Conservation (phyloP, 1,284 basidiomycete species). For the Fomitopsis pinicola region DNA sequence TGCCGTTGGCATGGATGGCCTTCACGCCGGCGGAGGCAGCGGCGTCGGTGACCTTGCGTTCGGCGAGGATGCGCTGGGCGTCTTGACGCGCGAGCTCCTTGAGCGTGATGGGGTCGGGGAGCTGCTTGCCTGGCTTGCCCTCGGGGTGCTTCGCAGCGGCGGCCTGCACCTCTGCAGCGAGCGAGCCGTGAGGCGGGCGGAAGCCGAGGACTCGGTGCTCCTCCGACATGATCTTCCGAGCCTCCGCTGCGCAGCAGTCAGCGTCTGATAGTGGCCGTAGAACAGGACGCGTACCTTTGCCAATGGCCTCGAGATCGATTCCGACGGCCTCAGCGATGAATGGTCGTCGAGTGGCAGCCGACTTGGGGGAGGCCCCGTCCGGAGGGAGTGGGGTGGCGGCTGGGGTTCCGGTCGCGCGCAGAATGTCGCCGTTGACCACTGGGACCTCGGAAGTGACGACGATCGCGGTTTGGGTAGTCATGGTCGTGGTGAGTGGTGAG, state of each 20-base stretch:
- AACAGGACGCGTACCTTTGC: constrained; percentile 14
- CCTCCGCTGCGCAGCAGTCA: constrained; percentile 21
- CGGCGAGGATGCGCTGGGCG: constrained; percentile 23
- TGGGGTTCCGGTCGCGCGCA: constrained; percentile 13
- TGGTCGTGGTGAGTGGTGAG: not conserved
- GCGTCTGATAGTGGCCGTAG: not conserved
- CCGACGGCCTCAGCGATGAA: constrained; percentile 21
- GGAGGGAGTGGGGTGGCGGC: not conserved
- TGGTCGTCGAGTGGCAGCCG: not conserved
- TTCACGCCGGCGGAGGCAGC: constrained; percentile 5
- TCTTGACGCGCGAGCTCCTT: constrained; percentile 27
- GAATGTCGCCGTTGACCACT: constrained; percentile 17
- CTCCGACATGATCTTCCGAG: constrained; percentile 32
- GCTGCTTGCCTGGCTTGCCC: constrained; percentile 12
- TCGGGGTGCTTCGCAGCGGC: constrained; percentile 32
- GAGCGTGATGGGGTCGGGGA: constrained; percentile 18
- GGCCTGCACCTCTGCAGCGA: constrained; percentile 34
- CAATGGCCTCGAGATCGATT: constrained; percentile 24
- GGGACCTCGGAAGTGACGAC: constrained; percentile 20
- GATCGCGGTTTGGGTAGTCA: not conserved
- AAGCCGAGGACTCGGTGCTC: constrained; percentile 36
- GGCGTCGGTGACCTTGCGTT: constrained; percentile 16
- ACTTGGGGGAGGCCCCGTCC: constrained; percentile 7
- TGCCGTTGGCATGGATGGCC: constrained; percentile 6
- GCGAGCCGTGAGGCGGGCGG: constrained; percentile 33